These are phyloP conservation scores for Ogataea angusta DNA, from an alignment of 805 yeast genomes.

Conservation along the genomic window DNA sequence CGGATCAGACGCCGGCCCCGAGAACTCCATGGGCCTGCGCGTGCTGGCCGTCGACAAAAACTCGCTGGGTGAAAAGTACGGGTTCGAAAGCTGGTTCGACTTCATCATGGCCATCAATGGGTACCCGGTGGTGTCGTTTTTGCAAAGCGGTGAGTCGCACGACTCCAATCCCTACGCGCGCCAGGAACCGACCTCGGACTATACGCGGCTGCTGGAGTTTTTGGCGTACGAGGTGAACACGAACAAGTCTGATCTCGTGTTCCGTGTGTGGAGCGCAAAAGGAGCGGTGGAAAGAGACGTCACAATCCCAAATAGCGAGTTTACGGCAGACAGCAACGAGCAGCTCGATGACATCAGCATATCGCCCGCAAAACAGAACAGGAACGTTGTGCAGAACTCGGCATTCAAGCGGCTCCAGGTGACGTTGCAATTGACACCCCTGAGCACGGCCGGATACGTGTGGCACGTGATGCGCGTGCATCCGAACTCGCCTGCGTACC, in stretches of 20 bases:
- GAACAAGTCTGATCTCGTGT: conserved; percentile 34
- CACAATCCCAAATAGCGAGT: conserved; percentile 29
- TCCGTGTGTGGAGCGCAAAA: conserved; percentile 83
- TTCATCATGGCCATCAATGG: conserved; percentile 79
- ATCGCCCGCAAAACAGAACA: conserved; percentile 15
- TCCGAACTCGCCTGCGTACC: conserved; percentile 75
- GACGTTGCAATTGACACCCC: conserved; percentile 72
- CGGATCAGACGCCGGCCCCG: conserved; percentile 24
- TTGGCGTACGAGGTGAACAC: conserved; percentile 28
- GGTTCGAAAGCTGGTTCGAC: conserved; percentile 85
- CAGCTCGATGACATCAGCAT: conserved; percentile 31
- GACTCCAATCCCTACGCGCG: conserved; percentile 29
- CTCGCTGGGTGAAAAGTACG: conserved; percentile 48
- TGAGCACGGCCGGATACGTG: conserved; percentile 72
- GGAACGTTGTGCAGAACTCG: conserved; percentile 28
- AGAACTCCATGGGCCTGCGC: conserved; percentile 50
- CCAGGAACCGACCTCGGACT: conserved; percentile 14
- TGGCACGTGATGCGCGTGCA: conserved; percentile 82
- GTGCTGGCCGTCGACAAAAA: conserved; percentile 46
- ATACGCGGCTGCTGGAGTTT: conserved; percentile 22
- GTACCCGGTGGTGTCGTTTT: conserved; percentile 45
- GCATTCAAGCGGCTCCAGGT: conserved; percentile 57
- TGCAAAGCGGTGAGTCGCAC: conserved; percentile 22
- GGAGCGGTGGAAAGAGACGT: conserved; percentile 61
- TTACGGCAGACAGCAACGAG: conserved; percentile 15